These are phyloP conservation scores for Prunus persica DNA, from an alignment of 306 rosid species.

Conservation along the genomic window DNA sequence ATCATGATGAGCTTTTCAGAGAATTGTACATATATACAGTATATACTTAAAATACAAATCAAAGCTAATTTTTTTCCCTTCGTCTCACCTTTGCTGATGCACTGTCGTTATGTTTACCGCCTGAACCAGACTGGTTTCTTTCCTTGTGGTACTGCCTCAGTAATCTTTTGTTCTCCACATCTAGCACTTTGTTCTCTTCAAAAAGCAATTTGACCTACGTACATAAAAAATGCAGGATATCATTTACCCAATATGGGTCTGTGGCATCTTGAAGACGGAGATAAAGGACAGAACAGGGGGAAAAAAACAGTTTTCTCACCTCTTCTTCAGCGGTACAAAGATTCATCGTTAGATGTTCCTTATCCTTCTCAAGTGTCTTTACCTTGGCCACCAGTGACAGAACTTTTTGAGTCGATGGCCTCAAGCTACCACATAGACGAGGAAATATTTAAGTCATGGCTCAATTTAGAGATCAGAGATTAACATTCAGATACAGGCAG, in stretches of 20 bases:
- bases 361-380: slow-evolving; percentile 68
- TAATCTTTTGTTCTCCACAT: slow-evolving; percentile 61
- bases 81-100: slow-evolving; percentile 70
- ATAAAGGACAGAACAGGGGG: not conserved
- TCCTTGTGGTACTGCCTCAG: slow-evolving; percentile 46
- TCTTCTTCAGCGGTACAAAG: slow-evolving; percentile 90
- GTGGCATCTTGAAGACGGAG: not conserved
- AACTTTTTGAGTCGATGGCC: slow-evolving; percentile 57
- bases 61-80: not conserved
- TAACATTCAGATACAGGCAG: slow-evolving; percentile 7
- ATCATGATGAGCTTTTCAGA: not conserved
- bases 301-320: slow-evolving; percentile 40
- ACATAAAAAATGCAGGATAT: not conserved
- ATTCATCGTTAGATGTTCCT: slow-evolving; percentile 71
- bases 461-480: slow-evolving; percentile 1
- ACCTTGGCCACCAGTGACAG: slow-evolving; percentile 62
- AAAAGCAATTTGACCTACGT: slow-evolving; percentile 69
- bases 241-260: not conserved
- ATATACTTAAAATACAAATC: not conserved
- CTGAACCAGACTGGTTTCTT: slow-evolving; percentile 45
- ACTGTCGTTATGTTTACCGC: slow-evolving; percentile 54
- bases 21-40: too few species aligned
- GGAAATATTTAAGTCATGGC: not conserved
- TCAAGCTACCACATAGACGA: slow-evolving; percentile 50
- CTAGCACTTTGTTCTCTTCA: slow-evolving; percentile 59